Evolutionary conservation across 2,329 filamentous ascomycete genomes (phyloP).

Genomic region (Nemania serpens): DNA sequence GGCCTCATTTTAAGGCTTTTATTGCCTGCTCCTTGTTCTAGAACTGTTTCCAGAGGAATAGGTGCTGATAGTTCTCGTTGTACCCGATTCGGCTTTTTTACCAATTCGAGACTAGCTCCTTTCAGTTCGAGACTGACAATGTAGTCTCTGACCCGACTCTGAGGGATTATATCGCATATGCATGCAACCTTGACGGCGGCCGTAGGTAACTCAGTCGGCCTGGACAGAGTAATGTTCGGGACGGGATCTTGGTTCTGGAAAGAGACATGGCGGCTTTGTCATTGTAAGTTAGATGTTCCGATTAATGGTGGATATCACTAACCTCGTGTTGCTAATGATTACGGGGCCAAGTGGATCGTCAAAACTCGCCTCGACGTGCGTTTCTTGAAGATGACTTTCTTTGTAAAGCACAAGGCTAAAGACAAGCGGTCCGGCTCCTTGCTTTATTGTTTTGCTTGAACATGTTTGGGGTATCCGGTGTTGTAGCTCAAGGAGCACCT

Average conservation of each 20-base stretch:
- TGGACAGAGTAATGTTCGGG: background rate
- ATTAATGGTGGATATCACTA: background rate
- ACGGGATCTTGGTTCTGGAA: background rate
- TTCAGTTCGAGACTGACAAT: background rate
- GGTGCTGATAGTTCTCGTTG: background rate
- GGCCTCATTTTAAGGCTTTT: background rate
- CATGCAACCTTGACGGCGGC: background rate
- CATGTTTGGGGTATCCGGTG: background rate
- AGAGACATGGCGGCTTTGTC: background rate
- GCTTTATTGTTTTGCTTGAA: background rate
- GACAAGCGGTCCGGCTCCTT: background rate
- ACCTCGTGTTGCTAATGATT: background rate
- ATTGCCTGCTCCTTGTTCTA: background rate
- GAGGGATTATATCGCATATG: constrained; percentile 6
- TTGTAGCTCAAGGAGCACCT: constrained; percentile 13
- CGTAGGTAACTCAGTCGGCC: background rate
- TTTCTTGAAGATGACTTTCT: constrained; percentile 6
- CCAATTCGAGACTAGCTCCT: background rate
- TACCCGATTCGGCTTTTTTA: background rate
- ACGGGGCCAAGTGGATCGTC: background rate
- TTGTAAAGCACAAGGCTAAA: constrained; percentile 14
- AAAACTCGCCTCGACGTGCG: constrained; percentile 4
- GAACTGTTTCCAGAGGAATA: background rate
- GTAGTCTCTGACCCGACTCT: background rate
- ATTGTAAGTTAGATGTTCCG: background rate